A percentile compares a stretch with the other conserved stretches of the same genome.
Conservation (phyloP, 164 flowering plant genomes). For the Dillenia turbinata region DNA sequence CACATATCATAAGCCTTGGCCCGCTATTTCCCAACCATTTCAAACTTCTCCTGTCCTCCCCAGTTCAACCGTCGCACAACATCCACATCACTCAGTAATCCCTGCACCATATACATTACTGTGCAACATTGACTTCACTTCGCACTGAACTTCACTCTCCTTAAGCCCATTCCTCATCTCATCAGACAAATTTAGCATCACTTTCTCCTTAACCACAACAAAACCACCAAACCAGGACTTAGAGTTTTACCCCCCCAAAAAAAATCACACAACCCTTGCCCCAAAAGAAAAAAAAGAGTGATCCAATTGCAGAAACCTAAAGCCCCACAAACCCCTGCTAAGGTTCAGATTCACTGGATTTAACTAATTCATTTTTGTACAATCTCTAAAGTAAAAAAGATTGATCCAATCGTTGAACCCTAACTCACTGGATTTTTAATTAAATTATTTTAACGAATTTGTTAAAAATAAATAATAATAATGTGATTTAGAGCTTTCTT, state of each 20-base stretch:
- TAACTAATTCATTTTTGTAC: too few species aligned
- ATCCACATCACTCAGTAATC: constrained; percentile 22
- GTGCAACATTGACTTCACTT: constrained; percentile 19
- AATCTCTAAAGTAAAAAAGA: constrained; percentile 7
- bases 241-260: constrained; percentile 8
- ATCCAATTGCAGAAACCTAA: constrained; percentile 21
- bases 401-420: constrained; percentile 21
- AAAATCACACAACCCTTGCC: constrained; percentile 16
- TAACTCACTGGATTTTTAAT: background rate
- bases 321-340: constrained; percentile 31
- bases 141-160: constrained; percentile 16
- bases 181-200: constrained; percentile 18
- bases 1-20: constrained; percentile 24
- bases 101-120: constrained; percentile 22
- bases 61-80: constrained; percentile 22
- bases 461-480: too few species aligned
- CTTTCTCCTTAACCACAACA: constrained; percentile 23
- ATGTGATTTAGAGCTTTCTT: too few species aligned
- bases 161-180: constrained; percentile 17
- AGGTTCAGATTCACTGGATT: constrained; percentile 11
- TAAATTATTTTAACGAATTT: too few species aligned
- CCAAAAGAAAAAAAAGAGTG: constrained; percentile 17
- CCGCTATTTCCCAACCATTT: constrained; percentile 21
- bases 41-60: constrained; percentile 24
- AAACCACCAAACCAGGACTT: constrained; percentile 14